Conservation (phyloP, 768 basidiomycete genomes). For the Coprinopsis strossmayeri region DNA sequence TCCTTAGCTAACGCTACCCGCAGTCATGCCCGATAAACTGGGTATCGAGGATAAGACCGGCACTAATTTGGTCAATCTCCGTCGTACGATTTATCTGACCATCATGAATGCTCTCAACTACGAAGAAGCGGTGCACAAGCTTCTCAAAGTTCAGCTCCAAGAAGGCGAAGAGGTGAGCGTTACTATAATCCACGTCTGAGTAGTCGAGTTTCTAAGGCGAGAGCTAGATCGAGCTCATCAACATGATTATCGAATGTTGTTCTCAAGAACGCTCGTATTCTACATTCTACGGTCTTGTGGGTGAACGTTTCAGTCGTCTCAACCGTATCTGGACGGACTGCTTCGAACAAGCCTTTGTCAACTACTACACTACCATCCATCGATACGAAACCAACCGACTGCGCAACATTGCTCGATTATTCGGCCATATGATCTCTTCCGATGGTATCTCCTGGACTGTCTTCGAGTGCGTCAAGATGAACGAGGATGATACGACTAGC, state of each 20-base stretch:
- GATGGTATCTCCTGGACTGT: constrained; percentile 90
- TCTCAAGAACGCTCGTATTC: constrained; percentile 98
- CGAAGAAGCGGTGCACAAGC: constrained; percentile 98
- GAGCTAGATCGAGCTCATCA: constrained; percentile 83
- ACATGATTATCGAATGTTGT: constrained; percentile 99
- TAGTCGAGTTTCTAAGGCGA: neutral
- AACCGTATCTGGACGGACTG: constrained; percentile 91
- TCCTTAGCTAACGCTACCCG: neutral
- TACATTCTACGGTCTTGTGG: constrained; percentile 93
- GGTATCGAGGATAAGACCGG: constrained; percentile 94
- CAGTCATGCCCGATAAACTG: constrained; percentile 71
- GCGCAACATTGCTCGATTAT: constrained; percentile 95
- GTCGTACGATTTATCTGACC: constrained; percentile 90
- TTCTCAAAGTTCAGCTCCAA: constrained; percentile 85
- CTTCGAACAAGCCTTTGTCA: constrained; percentile 80
- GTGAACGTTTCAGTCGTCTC: constrained; percentile 94
- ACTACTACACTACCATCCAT: constrained; percentile 95
- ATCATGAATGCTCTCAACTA: constrained; percentile 99
- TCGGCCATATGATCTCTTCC: constrained; percentile 82
- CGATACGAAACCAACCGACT: constrained; percentile 98
- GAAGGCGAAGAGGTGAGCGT: constrained; percentile 87
- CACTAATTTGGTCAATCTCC: constrained; percentile 92
- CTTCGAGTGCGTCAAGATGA: constrained; percentile 82
- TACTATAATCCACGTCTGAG: neutral
- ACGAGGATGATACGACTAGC: constrained; percentile 96